phyloP scores from a whole-genome alignment of 139 green algal species.

The Zygnema circumcarinatum region DNA sequence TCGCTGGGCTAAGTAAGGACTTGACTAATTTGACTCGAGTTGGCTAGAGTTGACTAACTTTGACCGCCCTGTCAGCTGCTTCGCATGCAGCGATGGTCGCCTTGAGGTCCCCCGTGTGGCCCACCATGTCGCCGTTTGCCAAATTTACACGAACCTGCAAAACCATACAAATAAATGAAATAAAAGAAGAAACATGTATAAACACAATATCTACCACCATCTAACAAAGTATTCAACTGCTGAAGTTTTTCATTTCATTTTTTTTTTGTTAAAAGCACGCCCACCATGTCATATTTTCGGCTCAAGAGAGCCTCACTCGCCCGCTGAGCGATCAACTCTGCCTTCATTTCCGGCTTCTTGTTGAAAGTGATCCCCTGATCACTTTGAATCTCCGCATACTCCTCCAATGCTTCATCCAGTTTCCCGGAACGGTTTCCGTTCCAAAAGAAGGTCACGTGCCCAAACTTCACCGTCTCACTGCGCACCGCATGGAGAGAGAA shows the following conservation, averaged over 20 bases:
- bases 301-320: slow-evolving; percentile 83
- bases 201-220: no score
- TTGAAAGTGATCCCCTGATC: slow-evolving; percentile 91
- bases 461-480: slow-evolving; percentile 96
- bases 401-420: slow-evolving; percentile 90
- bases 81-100: slow-evolving; percentile 69
- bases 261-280: slow-evolving; percentile 16
- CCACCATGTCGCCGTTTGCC: slow-evolving; percentile 80
- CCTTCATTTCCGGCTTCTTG: slow-evolving; percentile 93
- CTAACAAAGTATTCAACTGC: no score
- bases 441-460: slow-evolving; percentile 97
- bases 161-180: no score
- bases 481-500: not conserved
- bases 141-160: slow-evolving; percentile 63
- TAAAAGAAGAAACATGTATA: no score
- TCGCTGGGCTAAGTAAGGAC: no score
- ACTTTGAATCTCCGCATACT: slow-evolving; percentile 90
- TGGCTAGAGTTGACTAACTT: slow-evolving; percentile 57
- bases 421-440: slow-evolving; percentile 96
- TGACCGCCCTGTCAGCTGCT: slow-evolving; percentile 82
- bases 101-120: slow-evolving; percentile 76
- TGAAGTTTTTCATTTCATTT: no score
- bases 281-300: slow-evolving; percentile 73
- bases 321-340: slow-evolving; percentile 86
- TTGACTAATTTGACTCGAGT: no score